Evolutionary conservation across 2,329 filamentous ascomycete species (phyloP).

Genomic region (Boeremia exigua): DNA sequence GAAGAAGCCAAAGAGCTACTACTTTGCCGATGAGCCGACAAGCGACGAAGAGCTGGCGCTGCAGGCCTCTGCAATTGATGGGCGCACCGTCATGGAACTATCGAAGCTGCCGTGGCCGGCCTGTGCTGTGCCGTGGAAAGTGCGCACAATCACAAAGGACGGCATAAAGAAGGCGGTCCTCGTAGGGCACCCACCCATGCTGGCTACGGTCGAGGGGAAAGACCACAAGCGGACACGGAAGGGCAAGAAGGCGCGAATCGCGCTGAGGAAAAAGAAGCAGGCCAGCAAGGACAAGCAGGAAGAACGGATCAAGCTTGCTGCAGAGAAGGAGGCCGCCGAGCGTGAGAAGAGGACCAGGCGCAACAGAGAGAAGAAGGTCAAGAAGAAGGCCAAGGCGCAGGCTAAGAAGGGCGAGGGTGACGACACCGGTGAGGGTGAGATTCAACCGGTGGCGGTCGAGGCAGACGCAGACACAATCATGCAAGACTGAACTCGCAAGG

Average conservation of each 20-base stretch:
- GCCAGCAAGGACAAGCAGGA: constrained; percentile 32
- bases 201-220: constrained; percentile 30
- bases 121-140: constrained; percentile 46
- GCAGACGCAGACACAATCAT: constrained; percentile 6
- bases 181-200: constrained; percentile 33
- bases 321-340: constrained; percentile 44
- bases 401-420: constrained; percentile 35
- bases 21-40: constrained; percentile 41
- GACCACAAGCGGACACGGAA: constrained; percentile 38
- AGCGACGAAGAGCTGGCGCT: constrained; percentile 31
- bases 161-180: constrained; percentile 41
- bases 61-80: constrained; percentile 37
- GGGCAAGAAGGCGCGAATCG: constrained; percentile 46
- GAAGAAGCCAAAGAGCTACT: constrained; percentile 43
- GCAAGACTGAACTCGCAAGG: constrained; percentile 2
- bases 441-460: not conserved
- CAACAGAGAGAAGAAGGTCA: constrained; percentile 49
- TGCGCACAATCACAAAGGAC: constrained; percentile 34
- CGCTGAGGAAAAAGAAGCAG: constrained; percentile 41
- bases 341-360: constrained; percentile 44
- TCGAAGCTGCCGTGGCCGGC: constrained; percentile 42
- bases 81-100: constrained; percentile 36
- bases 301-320: constrained; percentile 32
- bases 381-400: constrained; percentile 45
- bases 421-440: not conserved